Evolutionary conservation across 441 rosid genomes (phyloP).

Genomic region (Lagerstroemia fauriei): DNA sequence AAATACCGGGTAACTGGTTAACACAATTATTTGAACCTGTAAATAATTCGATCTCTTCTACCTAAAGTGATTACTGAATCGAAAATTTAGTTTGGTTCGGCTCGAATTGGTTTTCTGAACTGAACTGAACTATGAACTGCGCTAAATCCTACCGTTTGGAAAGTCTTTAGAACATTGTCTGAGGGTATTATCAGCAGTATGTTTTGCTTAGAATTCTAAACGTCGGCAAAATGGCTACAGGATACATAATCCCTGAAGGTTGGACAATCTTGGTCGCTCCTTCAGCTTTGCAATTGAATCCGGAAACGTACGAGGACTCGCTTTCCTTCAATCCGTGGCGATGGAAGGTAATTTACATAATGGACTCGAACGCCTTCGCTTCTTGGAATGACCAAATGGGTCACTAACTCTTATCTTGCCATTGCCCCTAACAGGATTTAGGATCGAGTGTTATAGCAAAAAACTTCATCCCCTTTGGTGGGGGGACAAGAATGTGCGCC

Average conservation of each 20-base stretch:
- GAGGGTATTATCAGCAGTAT: not conserved
- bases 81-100: no score
- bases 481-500: slow-evolving; percentile 38
- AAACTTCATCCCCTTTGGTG: slow-evolving; percentile 43
- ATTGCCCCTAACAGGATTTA: slow-evolving; percentile 4
- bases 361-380: not conserved
- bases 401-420: not conserved
- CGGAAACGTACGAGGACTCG: slow-evolving; percentile 34
- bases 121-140: no score
- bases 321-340: slow-evolving; percentile 41
- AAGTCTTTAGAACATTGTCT: not conserved
- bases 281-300: slow-evolving; percentile 37
- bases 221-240: slow-evolving; percentile 14
- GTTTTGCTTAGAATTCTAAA: not conserved
- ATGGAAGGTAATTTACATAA: slow-evolving; percentile 34
- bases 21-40: no score
- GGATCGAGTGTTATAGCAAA: slow-evolving; percentile 10
- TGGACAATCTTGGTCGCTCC: slow-evolving; percentile 38
- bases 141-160: not conserved
- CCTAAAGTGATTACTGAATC: no score
- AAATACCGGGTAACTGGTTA: no score
- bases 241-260: slow-evolving; percentile 46
- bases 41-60: no score
- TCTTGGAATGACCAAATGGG: not conserved
- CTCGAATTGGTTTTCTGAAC: no score